Conservation (phyloP, 2,329 filamentous ascomycete genomes). For the Metarhizium brunneum region DNA sequence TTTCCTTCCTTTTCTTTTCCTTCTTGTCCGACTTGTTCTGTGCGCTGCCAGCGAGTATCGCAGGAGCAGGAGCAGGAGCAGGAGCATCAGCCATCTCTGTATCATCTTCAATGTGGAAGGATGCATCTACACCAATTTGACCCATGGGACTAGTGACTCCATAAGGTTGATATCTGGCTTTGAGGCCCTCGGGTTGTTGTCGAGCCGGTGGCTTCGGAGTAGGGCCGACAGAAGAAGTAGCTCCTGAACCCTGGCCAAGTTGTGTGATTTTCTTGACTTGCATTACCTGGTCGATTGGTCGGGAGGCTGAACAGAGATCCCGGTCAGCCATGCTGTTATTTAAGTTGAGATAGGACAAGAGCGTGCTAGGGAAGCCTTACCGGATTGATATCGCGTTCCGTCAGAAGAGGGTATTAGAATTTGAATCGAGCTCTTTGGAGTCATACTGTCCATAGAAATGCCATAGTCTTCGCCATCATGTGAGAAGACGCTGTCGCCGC, state of each 20-base stretch:
- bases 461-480: constrained; percentile 57
- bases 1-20: constrained; percentile 15
- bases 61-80: constrained; percentile 23
- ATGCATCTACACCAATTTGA: constrained; percentile 30
- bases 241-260: constrained; percentile 30
- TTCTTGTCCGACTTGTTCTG: constrained; percentile 22
- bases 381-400: constrained; percentile 42
- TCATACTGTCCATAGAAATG: constrained; percentile 42
- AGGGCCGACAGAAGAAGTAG: constrained; percentile 24
- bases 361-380: constrained; percentile 31
- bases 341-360: background rate
- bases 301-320: constrained; percentile 15
- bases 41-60: constrained; percentile 10
- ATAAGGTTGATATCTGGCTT: constrained; percentile 57
- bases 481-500: constrained; percentile 45
- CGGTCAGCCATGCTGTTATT: constrained; percentile 4
- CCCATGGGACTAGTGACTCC: constrained; percentile 35
- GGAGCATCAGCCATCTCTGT: constrained; percentile 35
- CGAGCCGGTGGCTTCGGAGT: constrained; percentile 43
- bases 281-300: constrained; percentile 47
- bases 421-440: constrained; percentile 42
- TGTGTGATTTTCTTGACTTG: constrained; percentile 56
- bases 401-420: constrained; percentile 51
- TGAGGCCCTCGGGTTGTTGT: constrained; percentile 58
- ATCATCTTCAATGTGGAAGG: constrained; percentile 33